Base-by-base conservation (phyloP, 2,329 filamentous ascomycete species). In the Apiospora phragmitis region DNA sequence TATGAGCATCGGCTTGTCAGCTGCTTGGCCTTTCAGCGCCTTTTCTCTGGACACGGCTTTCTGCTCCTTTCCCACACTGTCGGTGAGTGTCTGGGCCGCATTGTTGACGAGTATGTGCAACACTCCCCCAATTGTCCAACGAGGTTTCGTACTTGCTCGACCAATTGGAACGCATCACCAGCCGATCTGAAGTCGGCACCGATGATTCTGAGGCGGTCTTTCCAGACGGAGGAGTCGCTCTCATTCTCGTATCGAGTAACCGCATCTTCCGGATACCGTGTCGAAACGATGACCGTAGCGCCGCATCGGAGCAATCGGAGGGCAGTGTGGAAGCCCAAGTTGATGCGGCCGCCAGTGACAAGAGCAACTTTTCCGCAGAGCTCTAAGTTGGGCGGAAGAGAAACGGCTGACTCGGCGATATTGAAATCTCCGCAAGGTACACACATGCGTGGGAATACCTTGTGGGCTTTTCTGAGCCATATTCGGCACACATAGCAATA, bases 41-140 rank as follows among this genome's bases (percentile, higher is more conserved):
- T 71, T 70, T 55, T 79, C 78, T n/a, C 74, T 70, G 18, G 72
- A 65, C 12, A 82, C 75, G 0, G 78, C 78, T 26, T 38, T 72
- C n/a, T 74, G 49, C 65, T 82, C 80, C 41, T 75, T 77, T 45
- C 72, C 70, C 12, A 80, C 55, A 9, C 78, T 76, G 59, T 83
- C 81, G 0, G 80, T 81, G 49, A 81, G 70, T 0, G 80, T 82
- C 72, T 82, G 81, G 4, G 81, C 81, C 1, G 81, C 81, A 67
- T 83, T 83, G 66, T 82, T 83, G 73, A 83, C 77, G 62, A 82
- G 68, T 8, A 83, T 76, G 70, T 81, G 75, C 12, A 83, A 72
- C 43, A 24, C 65, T 38, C 67, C 66, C 69, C 59, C 47, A 65
- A 71, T 29, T 59, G 18, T 5, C 32, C 16, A 26, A 80, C 51